These are phyloP conservation scores for Solanum stenotomum DNA, from an alignment of 257 asterid species.

Conservation along the genomic window DNA sequence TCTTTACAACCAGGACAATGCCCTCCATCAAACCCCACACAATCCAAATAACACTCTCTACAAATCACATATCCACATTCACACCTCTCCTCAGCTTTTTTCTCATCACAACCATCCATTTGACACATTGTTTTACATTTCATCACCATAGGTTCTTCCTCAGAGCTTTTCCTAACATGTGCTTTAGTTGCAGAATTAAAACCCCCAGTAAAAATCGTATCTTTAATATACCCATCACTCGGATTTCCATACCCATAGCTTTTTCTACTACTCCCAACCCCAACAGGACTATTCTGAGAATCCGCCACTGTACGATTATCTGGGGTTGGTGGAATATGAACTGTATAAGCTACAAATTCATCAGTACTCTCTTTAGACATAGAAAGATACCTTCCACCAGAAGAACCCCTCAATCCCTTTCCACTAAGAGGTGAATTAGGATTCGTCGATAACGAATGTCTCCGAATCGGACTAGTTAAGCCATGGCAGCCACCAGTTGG, in stretches of 20 bases:
- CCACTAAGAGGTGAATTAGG: constrained; percentile 48
- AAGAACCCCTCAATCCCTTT: constrained; percentile 9
- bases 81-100: constrained; percentile 35
- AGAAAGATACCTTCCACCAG: constrained; percentile 55
- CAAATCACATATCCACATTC: constrained; percentile 84
- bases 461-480: constrained; percentile 66
- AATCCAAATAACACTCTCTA: constrained; percentile 56
- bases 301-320: constrained; percentile 41
- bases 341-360: constrained; percentile 78
- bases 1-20: constrained; percentile 88
- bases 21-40: constrained; percentile 43
- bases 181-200: constrained; percentile 71
- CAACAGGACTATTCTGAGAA: constrained; percentile 33
- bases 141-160: constrained; percentile 6
- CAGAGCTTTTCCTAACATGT: constrained; percentile 54
- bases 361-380: constrained; percentile 63
- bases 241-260: constrained; percentile 51
- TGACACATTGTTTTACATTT: constrained; percentile 52
- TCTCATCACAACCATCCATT: constrained; percentile 82
- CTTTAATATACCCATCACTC: constrained; percentile 46
- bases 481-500: constrained; percentile 54
- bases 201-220: constrained; percentile 84
- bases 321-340: constrained; percentile 88
- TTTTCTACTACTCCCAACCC: constrained; percentile 2
- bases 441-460: constrained; percentile 59